Evolutionary conservation across 305 asterid species (phyloP).

Genomic region (Vinca major): DNA sequence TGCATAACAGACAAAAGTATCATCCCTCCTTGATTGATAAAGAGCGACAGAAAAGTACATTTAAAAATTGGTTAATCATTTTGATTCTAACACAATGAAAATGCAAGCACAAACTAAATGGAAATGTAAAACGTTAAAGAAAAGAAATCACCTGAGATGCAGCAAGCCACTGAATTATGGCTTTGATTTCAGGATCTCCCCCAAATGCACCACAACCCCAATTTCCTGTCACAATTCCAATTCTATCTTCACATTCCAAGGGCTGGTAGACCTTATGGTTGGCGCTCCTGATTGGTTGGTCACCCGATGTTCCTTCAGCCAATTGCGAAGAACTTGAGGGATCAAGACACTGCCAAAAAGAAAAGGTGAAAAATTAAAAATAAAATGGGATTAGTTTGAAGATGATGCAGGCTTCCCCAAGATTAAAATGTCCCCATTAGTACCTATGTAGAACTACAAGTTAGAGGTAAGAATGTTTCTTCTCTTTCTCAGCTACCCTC

Average conservation of each 20-base stretch:
- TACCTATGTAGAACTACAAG: not conserved
- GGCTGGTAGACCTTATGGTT: conserved; percentile 12
- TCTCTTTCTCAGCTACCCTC: not conserved
- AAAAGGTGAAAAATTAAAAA: not conserved
- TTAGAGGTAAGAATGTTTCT: not conserved
- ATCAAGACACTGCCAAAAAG: conserved; percentile 19
- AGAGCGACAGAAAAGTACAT: not conserved
- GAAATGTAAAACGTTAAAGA: not conserved
- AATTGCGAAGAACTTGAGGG: conserved; percentile 24
- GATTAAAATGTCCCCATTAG: not conserved
- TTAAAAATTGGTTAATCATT: not conserved
- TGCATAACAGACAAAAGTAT: not conserved
- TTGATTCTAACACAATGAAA: not conserved
- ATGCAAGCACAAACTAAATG: not conserved
- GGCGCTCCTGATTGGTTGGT: conserved; percentile 8
- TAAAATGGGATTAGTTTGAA: not conserved
- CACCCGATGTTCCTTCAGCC: conserved; percentile 13
- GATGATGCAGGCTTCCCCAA: not conserved
- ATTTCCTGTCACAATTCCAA: conserved; percentile 81
- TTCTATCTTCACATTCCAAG: conserved; percentile 20
- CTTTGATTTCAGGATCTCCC: conserved; percentile 84
- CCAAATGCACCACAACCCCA: conserved; percentile 99
- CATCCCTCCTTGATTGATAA: not conserved
- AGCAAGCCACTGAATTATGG: conserved; percentile 79
- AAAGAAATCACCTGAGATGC: conserved; percentile 53